phyloP scores from a whole-genome alignment of 176 grass and related monocot species.

The Saccharum spontaneum region DNA sequence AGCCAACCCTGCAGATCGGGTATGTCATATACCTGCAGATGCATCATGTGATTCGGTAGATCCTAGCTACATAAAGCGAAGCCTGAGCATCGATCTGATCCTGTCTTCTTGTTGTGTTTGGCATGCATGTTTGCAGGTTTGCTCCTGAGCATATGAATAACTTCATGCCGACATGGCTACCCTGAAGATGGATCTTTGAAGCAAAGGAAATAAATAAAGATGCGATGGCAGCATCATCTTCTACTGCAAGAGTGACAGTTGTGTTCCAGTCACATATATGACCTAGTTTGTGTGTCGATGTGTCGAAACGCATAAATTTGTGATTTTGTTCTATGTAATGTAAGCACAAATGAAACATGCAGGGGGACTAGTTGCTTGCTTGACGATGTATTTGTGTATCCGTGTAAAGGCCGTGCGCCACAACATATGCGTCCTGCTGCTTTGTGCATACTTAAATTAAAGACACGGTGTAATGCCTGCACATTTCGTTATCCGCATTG shows the following conservation, averaged over 20 bases:
- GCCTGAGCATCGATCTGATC: not conserved
- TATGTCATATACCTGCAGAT: conserved; percentile 16
- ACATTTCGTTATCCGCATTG: not conserved
- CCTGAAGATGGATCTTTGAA: conserved; percentile 34
- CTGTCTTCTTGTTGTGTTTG: not conserved
- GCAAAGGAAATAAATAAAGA: conserved; percentile 28
- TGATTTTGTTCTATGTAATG: conserved; percentile 19
- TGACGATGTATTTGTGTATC: not conserved
- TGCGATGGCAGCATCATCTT: not conserved
- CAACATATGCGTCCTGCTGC: not conserved
- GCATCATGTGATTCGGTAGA: not conserved
- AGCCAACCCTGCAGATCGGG: conserved; percentile 92
- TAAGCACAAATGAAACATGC: not conserved
- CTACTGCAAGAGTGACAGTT: conserved; percentile 1
- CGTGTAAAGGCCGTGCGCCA: not conserved
- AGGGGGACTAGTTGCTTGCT: not conserved
- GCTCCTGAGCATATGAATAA: conserved; percentile 74
- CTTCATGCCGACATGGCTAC: conserved; percentile 86
- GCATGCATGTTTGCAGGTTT: conserved; percentile 42
- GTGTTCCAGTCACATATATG: not conserved
- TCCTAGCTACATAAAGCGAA: not conserved
- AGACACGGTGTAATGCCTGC: not conserved
- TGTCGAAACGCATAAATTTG: conserved; percentile 3
- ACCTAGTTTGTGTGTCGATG: not conserved
- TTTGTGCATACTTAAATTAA: not conserved